Evolutionary conservation across 2,329 filamentous ascomycete species (phyloP).

Genomic region (Fusarium sublunatum): DNA sequence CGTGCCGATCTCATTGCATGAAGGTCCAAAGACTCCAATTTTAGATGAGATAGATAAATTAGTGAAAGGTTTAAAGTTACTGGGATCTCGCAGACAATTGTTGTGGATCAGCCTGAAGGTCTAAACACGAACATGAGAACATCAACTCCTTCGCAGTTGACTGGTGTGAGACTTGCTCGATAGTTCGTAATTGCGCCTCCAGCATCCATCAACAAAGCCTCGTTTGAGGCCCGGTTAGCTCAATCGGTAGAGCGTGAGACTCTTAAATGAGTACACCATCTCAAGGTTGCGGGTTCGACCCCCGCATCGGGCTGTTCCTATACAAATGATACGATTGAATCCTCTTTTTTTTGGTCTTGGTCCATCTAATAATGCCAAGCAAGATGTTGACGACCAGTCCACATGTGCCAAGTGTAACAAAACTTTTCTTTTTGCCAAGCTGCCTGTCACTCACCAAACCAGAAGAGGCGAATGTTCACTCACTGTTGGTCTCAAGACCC

Average conservation of each 20-base stretch:
- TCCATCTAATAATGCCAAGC: accelerated
- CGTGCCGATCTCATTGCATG: too few species aligned
- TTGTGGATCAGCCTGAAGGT: too few species aligned
- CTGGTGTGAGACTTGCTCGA: background rate
- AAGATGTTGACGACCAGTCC: background rate
- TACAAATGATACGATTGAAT: conserved; percentile 40
- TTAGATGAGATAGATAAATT: too few species aligned
- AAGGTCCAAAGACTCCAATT: too few species aligned
- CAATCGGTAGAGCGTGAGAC: conserved; percentile 75
- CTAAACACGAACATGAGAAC: too few species aligned
- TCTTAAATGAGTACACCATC: conserved; percentile 62
- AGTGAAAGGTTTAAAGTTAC: too few species aligned
- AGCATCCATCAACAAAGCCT: background rate
- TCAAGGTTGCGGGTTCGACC: conserved; percentile 68
- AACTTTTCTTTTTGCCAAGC: background rate
- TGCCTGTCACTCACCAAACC: background rate
- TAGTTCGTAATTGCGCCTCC: background rate
- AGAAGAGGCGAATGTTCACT: background rate
- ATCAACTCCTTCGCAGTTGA: too few species aligned
- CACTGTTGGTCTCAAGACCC: background rate
- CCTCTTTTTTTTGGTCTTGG: conserved; percentile 4
- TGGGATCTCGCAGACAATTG: too few species aligned
- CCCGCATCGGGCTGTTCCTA: conserved; percentile 57
- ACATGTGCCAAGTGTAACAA: background rate
- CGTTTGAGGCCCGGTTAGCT: conserved; percentile 52